A percentile compares a stretch with the other conserved stretches of the same genome.
These are phyloP conservation scores for Cladosporium velox DNA, from an alignment of 2,329 filamentous ascomycete genomes.

Conservation along the genomic window DNA sequence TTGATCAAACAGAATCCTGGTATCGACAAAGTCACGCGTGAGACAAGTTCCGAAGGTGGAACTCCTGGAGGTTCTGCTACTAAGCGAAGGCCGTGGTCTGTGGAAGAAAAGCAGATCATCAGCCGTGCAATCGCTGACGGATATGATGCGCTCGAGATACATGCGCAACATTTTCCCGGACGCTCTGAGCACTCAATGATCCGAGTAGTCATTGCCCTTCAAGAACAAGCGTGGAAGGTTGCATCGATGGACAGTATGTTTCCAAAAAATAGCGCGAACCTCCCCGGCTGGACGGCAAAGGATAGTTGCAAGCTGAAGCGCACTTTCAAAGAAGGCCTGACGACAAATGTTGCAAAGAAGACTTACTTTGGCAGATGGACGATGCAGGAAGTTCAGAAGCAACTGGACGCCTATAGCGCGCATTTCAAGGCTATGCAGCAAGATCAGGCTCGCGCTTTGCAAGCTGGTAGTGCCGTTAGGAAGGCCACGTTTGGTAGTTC, in stretches of 20 bases:
- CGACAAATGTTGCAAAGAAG: background rate
- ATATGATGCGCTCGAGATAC: slow-evolving; percentile 12
- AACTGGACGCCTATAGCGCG: slow-evolving; percentile 13
- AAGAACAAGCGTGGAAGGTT: slow-evolving; percentile 17
- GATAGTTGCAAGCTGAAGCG: slow-evolving; percentile 19
- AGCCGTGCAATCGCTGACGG: slow-evolving; percentile 13
- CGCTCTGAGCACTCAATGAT: slow-evolving; percentile 8
- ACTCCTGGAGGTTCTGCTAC: background rate
- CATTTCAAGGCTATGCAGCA: background rate
- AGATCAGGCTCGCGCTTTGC: background rate
- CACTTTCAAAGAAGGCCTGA: background rate
- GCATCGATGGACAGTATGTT: slow-evolving; percentile 12
- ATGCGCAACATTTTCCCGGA: background rate
- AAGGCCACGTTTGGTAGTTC: slow-evolving; percentile 2
- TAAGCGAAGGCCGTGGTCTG: slow-evolving; percentile 2
- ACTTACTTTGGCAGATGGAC: slow-evolving; percentile 16
- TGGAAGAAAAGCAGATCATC: slow-evolving; percentile 5
- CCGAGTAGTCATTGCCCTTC: slow-evolving; percentile 8
- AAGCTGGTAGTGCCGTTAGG: background rate
- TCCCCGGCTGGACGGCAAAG: slow-evolving; percentile 17
- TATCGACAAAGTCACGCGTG: background rate
- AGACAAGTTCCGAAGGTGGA: background rate
- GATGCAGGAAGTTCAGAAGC: slow-evolving; percentile 5
- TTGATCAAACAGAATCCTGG: slow-evolving; percentile 11
- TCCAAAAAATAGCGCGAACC: slow-evolving; percentile 6